Evolutionary conservation across 352 stramenopile species (phyloP).

Genomic region (Pythium plurisporium): DNA sequence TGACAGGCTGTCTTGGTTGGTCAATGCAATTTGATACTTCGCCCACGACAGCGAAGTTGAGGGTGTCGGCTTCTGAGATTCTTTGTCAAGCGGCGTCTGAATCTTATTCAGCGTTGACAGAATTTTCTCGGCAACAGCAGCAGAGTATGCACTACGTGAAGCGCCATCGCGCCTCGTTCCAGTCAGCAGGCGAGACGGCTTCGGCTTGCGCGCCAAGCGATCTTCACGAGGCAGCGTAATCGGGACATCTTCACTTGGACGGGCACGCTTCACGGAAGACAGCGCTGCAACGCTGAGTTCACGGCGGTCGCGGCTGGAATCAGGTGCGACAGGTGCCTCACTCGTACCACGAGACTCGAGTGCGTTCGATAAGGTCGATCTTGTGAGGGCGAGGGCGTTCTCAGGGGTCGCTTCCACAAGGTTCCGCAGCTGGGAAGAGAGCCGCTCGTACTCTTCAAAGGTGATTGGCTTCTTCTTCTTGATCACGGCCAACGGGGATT

Average conservation of each 20-base stretch:
- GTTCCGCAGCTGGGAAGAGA: conserved; percentile 58
- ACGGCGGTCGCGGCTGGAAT: conserved; percentile 9
- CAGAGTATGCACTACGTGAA: conserved; percentile 64
- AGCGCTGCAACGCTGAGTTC: conserved; percentile 31
- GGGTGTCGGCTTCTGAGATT: conserved; percentile 67
- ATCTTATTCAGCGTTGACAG: conserved; percentile 78
- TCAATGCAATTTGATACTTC: conserved; percentile 74
- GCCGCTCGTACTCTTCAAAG: conserved; percentile 67
- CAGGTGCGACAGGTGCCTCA: background rate
- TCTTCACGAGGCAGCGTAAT: conserved; percentile 38
- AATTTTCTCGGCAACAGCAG: conserved; percentile 73
- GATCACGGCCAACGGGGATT: conserved; percentile 52
- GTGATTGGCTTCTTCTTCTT: conserved; percentile 78
- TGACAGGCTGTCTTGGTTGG: conserved; percentile 25
- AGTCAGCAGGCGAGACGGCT: conserved; percentile 71
- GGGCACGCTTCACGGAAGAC: conserved; percentile 34
- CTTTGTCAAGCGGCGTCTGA: conserved; percentile 67
- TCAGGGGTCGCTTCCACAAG: conserved; percentile 64
- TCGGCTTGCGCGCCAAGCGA: conserved; percentile 48
- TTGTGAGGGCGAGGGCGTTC: conserved; percentile 49
- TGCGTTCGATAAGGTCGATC: conserved; percentile 41
- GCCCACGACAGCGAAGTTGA: conserved; percentile 81
- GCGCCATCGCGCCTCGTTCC: conserved; percentile 52
- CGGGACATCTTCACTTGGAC: conserved; percentile 31
- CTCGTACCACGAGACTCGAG: conserved; percentile 9